Base-by-base conservation (phyloP, 805 yeast species). In the Candida michaelii region DNA sequence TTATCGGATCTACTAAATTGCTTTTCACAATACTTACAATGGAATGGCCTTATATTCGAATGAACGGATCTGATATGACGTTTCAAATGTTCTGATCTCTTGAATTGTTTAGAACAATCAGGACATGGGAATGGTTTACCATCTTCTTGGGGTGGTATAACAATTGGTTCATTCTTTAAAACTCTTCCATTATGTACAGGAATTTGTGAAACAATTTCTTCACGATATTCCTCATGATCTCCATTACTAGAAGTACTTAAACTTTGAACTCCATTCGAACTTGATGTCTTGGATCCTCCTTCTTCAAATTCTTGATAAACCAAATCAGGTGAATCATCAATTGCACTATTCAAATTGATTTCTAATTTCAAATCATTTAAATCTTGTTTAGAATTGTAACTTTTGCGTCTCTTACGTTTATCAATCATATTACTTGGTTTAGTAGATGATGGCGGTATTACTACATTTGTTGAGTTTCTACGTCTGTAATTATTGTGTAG, bases 11-110 rank as follows among this genome's bases (percentile, higher is more conserved):
- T 52, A 40, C 65, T 58, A 43, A 69, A 69, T 54, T 67, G 68
- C 60, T 69, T 69, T 16, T 68, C 74, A 49, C 74, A 69, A 49
- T 63, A 66, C 45, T 68, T 68, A 53, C 74, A 69, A 46, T 66
- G 73, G 54, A 68, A 69, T 2, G 74, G 74, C 13, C 74, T 54
- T 41, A 68, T 66, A 47, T 66, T 68, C n/a, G 71, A 64, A 52
- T 69, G 74, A 31, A 69, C 74, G 3, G 72, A 65, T 33, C 74
- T 52, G 36, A 66, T 59, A 45, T 69, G 74, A 29, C 74, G 55
- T 48, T 69, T 69, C 47, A 69, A 56, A 52, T 69, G 74, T 50
- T 69, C 74, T 30, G 67, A 63, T 30, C 74, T 52, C 53, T 69
- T 69, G 54, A 69, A 69, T 44, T 65, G 71, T 51, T 69, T 69